Conservation (phyloP, 139 green algal species). For the Chlamydomonas incerta region DNA sequence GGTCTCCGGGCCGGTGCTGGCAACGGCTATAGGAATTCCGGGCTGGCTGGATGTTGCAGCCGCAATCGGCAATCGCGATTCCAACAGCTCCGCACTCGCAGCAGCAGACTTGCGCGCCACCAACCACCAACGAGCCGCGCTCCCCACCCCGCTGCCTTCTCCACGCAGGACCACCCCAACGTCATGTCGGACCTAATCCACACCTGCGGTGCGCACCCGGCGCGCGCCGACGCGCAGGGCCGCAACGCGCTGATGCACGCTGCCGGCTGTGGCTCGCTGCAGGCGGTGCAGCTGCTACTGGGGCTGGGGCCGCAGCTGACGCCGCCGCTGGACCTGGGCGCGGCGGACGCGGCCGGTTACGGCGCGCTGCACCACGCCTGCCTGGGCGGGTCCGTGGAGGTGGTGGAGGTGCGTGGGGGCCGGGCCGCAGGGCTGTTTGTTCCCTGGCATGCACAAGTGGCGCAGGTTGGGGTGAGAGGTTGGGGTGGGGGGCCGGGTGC, state of each 20-base stretch:
- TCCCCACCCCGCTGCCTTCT: not conserved
- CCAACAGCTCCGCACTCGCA: too few species aligned
- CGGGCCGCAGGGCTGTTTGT: too few species aligned
- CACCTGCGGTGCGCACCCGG: not conserved
- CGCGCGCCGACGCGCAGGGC: constrained; percentile 1
- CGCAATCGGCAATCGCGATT: too few species aligned
- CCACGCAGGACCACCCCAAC: constrained; percentile 7
- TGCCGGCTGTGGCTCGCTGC: not conserved
- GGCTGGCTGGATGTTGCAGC: too few species aligned
- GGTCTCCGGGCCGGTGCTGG: not conserved
- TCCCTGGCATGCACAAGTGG: too few species aligned
- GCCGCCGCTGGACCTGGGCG: not conserved
- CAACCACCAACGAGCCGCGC: too few species aligned
- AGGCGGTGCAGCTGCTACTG: constrained; percentile 36
- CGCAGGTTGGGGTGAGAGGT: too few species aligned
- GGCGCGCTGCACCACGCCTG: constrained; percentile 42
- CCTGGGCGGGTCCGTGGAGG: constrained; percentile 26
- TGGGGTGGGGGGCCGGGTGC: too few species aligned
- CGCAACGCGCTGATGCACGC: constrained; percentile 47
- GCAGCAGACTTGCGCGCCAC: too few species aligned
- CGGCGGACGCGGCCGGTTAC: not conserved
- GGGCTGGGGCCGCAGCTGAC: too few species aligned
- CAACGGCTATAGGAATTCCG: too few species aligned
- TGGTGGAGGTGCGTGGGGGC: constrained; percentile 18
- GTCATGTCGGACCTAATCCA: constrained; percentile 24